These are phyloP conservation scores for Thraustotheca clavata DNA, from an alignment of 352 stramenopile species.

Conservation along the genomic window DNA sequence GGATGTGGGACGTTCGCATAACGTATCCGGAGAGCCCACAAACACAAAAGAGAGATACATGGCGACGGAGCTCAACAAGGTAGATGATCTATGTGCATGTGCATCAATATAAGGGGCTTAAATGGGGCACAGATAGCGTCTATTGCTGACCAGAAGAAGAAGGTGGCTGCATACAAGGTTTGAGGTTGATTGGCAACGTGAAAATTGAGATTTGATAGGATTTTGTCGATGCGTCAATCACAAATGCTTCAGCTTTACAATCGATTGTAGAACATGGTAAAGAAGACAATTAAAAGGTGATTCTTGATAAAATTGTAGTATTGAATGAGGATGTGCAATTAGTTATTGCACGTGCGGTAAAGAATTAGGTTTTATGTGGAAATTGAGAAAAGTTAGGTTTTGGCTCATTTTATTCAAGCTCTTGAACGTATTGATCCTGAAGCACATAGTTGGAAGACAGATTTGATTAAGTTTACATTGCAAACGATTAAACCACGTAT, in stretches of 20 bases:
- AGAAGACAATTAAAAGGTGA: neutral
- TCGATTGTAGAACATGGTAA: constrained; percentile 59
- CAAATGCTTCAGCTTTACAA: constrained; percentile 39
- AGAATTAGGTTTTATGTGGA: neutral
- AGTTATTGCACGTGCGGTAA: constrained; percentile 63
- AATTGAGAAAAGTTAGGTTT: constrained; percentile 29
- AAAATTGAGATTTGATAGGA: constrained; percentile 23
- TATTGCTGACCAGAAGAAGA: constrained; percentile 69
- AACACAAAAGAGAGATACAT: too few species aligned
- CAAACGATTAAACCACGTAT: constrained; percentile 70
- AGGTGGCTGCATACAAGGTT: constrained; percentile 66
- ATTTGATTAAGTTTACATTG: constrained; percentile 67
- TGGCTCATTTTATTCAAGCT: constrained; percentile 56
- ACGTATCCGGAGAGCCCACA: too few species aligned
- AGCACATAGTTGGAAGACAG: constrained; percentile 58
- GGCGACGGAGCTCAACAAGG: too few species aligned
- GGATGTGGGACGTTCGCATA: too few species aligned
- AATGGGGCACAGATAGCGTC: constrained; percentile 41
- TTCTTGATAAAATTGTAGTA: too few species aligned
- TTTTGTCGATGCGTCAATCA: constrained; percentile 40
- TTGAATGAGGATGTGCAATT: constrained; percentile 69
- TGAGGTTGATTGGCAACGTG: neutral
- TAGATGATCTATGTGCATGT: too few species aligned
- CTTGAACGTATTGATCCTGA: constrained; percentile 56
- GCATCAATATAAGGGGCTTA: too few species aligned